Evolutionary conservation across 73 alveolate species (phyloP), one percentile per base, ranked within the genome.

Genomic region (Halteria grandinella): DNA sequence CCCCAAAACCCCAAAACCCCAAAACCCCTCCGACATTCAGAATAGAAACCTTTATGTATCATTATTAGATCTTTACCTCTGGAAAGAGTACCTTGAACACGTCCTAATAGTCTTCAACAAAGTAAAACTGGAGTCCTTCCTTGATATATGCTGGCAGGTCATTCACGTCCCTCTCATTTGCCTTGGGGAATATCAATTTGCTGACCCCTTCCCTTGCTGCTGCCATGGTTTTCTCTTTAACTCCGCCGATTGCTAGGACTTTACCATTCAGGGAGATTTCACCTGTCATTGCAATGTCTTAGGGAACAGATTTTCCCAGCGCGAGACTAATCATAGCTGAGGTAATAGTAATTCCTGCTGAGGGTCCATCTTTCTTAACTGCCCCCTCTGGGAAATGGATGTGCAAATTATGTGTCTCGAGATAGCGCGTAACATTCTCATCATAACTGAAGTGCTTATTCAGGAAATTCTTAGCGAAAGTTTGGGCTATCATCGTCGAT

Each of bases 351-450:
- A 91, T 82, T 1, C 97, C 97, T 1, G 97, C 97, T n/a, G 97
- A 91, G 27, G 97, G 97, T 15, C 97, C 97, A 62, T 91, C 97
- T 82, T 91, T 91, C 11, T 91, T 89, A 1, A 78, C 75, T 20
- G 97, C 95, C 28, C 97, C 97, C 57, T 91, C 97, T 0, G 97
- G 97, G 81, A 91, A 88, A 57, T 91, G 94, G 58, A 91, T 45
- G 55, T 91, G 97, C 62, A 91, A 63, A 28, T 55, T 69, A 15
- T 70, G 77, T 73, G 70, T 72, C 53, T 91, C 90, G 27, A 47
- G 63, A 45, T 28, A 54, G 7, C 31, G 58, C 0, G 4, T 1
- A 23, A 58, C 78, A 27, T 23, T 7, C 33, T 47, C 29, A 15
- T 17, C 79, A 6, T 82, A 89, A 6, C 69, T 63, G 55, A 69